Conservation (phyloP, 108 stramenopile species). For the Cyclotella choctawhatcheeana region DNA sequence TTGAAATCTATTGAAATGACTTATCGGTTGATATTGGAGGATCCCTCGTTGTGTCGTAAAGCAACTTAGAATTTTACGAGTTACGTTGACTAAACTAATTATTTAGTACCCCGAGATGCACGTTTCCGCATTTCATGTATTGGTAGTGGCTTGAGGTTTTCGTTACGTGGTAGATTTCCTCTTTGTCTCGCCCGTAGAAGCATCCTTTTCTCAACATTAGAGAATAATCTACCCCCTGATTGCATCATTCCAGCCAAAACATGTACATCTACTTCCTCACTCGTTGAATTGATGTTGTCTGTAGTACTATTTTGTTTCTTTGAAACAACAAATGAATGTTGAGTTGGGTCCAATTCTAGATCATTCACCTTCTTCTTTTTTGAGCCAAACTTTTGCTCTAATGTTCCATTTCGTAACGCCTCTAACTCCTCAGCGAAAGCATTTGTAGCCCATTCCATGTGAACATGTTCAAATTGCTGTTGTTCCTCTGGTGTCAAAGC, state of each 20-base stretch:
- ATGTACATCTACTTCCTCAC: constrained; percentile 35
- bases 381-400: constrained; percentile 9
- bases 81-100: not conserved
- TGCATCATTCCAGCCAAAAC: constrained; percentile 36
- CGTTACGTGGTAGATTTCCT: not conserved
- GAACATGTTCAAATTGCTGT: constrained; percentile 27
- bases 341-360: constrained; percentile 37
- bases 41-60: constrained; percentile 26
- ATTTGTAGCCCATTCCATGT: constrained; percentile 46
- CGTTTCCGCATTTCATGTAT: not conserved
- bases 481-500: constrained; percentile 23
- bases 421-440: constrained; percentile 47
- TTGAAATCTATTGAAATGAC: constrained; percentile 15
- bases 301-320: not conserved
- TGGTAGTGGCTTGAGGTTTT: not conserved
- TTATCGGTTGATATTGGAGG: constrained; percentile 17
- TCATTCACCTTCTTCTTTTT: not conserved
- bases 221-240: constrained; percentile 26
- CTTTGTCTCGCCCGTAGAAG: constrained; percentile 22
- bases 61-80: not conserved
- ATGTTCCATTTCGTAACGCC: constrained; percentile 35
- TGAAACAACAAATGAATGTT: constrained; percentile 29
- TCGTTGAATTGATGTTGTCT: not conserved
- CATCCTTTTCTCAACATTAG: constrained; percentile 25
- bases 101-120: too few relatives aligned